Base-by-base conservation (phyloP, 169 alveolate genomes). In the Haemoproteus tartakovskyi region DNA sequence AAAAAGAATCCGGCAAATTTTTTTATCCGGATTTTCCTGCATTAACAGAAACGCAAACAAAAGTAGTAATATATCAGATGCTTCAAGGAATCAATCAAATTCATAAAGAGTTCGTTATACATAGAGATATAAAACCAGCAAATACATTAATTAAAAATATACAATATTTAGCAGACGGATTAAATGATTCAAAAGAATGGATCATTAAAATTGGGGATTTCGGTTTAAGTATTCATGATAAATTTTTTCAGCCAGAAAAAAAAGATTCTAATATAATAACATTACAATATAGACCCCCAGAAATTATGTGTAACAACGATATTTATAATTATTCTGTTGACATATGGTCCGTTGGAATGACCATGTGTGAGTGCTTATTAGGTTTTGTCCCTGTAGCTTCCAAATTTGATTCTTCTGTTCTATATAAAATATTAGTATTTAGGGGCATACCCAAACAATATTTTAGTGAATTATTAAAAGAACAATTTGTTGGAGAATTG, bases 51-150 rank as follows among this genome's bases (percentile, higher is more conserved):
- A 85, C 60, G 33, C 62, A 81, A 19, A 88, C 87, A n/a, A 88
- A 88, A 61, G 91, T 88, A 21, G 79, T 88, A 0, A 85, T 85
- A 64, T 88, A 88, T 62, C 93, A 88, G 45, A 63, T 88, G 83
- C 26, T 88, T 5, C 90, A 88, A 43, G 93, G 91, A 4, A 64
- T 85, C 16, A 62, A 86, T 18, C 88, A 80, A 40, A 46, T 88
- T 12, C 93, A 88, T 43, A 85, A 87, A 19, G 54, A 88, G 36
- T 80, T 89, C 21, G 78, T 88, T 1, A 88, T 88, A n/a, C 93
- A 88, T 51, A 41, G 93, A 29, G 93, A 88, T 63, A 88, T 88
- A 2, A 88, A 88, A 48, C 93, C 93, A 0, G 91, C 87, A n/a
- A 88, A 88, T 63, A 88, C 88, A 0, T 87, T 88, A n/a, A 82